Percentiles rank a stretch among this genome's conserved stretches.
phyloP scores from a whole-genome alignment of 306 rosid species.

The Trifolium pratense region DNA sequence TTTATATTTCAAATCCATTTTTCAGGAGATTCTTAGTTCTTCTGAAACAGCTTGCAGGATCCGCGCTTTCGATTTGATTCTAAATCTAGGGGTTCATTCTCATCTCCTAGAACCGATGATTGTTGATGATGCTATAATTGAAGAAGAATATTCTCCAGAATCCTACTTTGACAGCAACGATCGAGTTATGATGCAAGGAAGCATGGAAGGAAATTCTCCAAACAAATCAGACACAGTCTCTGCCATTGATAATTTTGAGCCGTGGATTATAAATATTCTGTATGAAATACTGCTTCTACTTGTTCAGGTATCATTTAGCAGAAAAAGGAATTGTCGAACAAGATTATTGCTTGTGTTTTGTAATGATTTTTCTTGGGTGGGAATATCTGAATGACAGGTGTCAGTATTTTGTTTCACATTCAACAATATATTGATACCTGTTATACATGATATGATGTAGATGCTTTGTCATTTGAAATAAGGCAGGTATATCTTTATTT shows the following conservation, averaged over 20 bases:
- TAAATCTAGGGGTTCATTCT: conserved; percentile 99
- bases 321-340: conserved; percentile 30
- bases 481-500: conserved; percentile 10
- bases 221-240: conserved; percentile 55
- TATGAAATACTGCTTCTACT: conserved; percentile 89
- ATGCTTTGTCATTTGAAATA: conserved; percentile 24
- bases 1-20: conserved; percentile 39
- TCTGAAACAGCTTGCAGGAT: conserved; percentile 74
- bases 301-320: conserved; percentile 74
- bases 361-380: conserved; percentile 16
- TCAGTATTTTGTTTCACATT: neutral
- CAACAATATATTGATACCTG: conserved; percentile 23
- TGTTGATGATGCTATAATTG: conserved; percentile 66
- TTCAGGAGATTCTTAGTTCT: conserved; percentile 96
- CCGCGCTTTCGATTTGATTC: conserved; percentile 96
- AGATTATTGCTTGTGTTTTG: conserved; percentile 27
- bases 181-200: conserved; percentile 67
- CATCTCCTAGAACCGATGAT: conserved; percentile 88
- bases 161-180: conserved; percentile 74
- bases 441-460: conserved; percentile 18
- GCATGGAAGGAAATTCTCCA: conserved; percentile 55
- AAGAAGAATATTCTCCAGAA: conserved; percentile 90
- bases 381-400: conserved; percentile 33
- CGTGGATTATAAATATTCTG: conserved; percentile 92
- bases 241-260: conserved; percentile 75